These are phyloP conservation scores for Penicillium sp. DNA, from an alignment of 2,329 filamentous ascomycete species.

Conservation along the genomic window DNA sequence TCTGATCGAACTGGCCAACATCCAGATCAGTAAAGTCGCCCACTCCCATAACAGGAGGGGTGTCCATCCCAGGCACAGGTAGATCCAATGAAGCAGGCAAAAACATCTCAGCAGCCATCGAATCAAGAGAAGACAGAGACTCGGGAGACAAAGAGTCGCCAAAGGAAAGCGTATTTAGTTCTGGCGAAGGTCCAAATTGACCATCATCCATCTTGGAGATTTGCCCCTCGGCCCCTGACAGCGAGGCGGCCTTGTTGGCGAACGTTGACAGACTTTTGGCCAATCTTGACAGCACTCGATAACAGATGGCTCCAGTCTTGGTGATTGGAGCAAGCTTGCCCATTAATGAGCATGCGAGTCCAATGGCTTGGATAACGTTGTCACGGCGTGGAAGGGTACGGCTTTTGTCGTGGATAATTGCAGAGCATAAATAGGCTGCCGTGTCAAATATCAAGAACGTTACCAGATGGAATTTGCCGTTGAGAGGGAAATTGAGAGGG, in stretches of 20 bases:
- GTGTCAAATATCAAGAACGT: slow-evolving; percentile 55
- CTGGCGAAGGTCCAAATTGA: not conserved
- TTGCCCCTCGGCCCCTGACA: not conserved
- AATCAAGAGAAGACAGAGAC: slow-evolving; percentile 1
- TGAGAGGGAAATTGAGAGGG: slow-evolving; percentile 46
- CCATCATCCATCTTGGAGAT: not conserved
- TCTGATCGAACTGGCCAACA: slow-evolving; percentile 25
- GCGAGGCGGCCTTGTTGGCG: not conserved
- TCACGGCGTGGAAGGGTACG: slow-evolving; percentile 42
- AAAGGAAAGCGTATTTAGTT: not conserved
- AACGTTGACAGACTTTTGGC: slow-evolving; percentile 13
- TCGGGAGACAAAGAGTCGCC: slow-evolving; percentile 3
- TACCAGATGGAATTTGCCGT: slow-evolving; percentile 52
- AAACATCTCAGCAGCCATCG: slow-evolving; percentile 4
- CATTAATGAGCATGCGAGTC: slow-evolving; percentile 37
- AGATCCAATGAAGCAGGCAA: slow-evolving; percentile 7
- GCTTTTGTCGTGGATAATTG: slow-evolving; percentile 52
- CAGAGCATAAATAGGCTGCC: slow-evolving; percentile 51
- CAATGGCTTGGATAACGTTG: slow-evolving; percentile 43
- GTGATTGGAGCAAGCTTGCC: slow-evolving; percentile 19
- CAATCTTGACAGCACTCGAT: slow-evolving; percentile 23
- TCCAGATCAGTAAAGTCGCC: slow-evolving; percentile 22
- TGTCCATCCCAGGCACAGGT: slow-evolving; percentile 7
- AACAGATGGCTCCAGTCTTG: slow-evolving; percentile 26
- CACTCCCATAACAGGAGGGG: slow-evolving; percentile 6